Percentiles rank a stretch among this genome's conserved stretches.
Evolutionary conservation across 768 basidiomycete species (phyloP).

Genomic region (Wakefieldia striispora): DNA sequence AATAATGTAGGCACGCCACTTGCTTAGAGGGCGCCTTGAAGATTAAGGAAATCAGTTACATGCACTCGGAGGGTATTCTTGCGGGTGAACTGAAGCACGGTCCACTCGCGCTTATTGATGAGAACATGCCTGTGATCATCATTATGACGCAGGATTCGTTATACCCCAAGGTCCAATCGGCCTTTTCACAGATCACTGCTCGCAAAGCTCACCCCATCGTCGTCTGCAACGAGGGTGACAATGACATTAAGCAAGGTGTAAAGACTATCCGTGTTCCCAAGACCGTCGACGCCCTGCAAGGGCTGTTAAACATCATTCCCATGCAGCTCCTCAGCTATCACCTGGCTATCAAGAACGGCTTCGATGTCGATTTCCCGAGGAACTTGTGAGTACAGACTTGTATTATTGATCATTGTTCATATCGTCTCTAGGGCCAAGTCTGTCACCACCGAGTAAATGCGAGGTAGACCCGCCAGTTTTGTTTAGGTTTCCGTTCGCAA

Average conservation of each 20-base stretch:
- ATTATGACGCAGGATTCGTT: constrained; percentile 99
- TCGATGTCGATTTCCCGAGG: constrained; percentile 97
- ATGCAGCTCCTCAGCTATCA: constrained; percentile 96
- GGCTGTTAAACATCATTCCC: constrained; percentile 94
- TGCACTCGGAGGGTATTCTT: constrained; percentile 68
- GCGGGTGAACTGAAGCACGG: constrained; percentile 99
- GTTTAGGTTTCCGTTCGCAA: background rate
- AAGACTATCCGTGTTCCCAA: constrained; percentile 93
- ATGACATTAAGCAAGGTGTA: constrained; percentile 65
- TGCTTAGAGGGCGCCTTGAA: constrained; percentile 98
- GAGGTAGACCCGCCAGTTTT: background rate
- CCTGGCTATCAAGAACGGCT: constrained; percentile 91
- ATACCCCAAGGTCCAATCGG: constrained; percentile 97
- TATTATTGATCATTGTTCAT: constrained; percentile 5
- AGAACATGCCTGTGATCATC: constrained; percentile 98
- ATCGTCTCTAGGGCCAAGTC: constrained; percentile 60
- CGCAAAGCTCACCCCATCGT: constrained; percentile 95
- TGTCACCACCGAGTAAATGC: constrained; percentile 65
- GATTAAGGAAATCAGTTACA: constrained; percentile 98
- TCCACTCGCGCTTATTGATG: constrained; percentile 95
- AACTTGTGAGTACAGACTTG: constrained; percentile 66
- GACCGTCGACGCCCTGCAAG: constrained; percentile 94
- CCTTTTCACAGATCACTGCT: constrained; percentile 95
- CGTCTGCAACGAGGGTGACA: constrained; percentile 91
- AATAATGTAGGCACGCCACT: constrained; percentile 69